Evolutionary conservation across 1,284 basidiomycete genomes (phyloP).

Genomic region (Coniferiporia sulphurascens): DNA sequence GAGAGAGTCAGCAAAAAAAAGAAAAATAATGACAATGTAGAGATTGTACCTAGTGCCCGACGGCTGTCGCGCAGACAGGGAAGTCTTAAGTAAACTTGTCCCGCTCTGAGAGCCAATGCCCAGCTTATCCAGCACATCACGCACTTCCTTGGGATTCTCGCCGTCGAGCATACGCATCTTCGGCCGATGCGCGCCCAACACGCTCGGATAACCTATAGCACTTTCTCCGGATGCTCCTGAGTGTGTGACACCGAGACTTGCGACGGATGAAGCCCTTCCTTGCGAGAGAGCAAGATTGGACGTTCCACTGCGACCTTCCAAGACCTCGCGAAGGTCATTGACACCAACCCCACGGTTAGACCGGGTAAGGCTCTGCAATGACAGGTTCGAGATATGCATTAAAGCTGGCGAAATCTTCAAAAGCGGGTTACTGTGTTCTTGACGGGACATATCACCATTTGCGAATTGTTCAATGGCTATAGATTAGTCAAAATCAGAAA

Average conservation of each 20-base stretch:
- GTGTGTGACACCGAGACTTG: slow-evolving; percentile 62
- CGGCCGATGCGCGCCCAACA: slow-evolving; percentile 41
- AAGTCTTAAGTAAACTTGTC: slow-evolving; percentile 56
- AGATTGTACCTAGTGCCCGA: slow-evolving; percentile 33
- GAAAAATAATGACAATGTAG: background rate
- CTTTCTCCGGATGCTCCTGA: slow-evolving; percentile 34
- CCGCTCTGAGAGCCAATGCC: slow-evolving; percentile 70
- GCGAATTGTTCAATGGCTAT: slow-evolving; percentile 58
- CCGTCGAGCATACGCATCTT: slow-evolving; percentile 42
- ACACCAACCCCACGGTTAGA: slow-evolving; percentile 78
- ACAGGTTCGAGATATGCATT: slow-evolving; percentile 86
- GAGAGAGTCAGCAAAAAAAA: background rate
- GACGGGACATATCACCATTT: slow-evolving; percentile 52
- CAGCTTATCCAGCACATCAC: slow-evolving; percentile 70
- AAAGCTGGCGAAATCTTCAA: slow-evolving; percentile 76
- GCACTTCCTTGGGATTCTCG: slow-evolving; percentile 62
- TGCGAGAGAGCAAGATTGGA: slow-evolving; percentile 60
- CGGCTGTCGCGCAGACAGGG: slow-evolving; percentile 50
- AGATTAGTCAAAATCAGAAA: background rate
- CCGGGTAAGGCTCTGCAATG: slow-evolving; percentile 72
- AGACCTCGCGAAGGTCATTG: slow-evolving; percentile 77
- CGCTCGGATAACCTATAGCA: slow-evolving; percentile 17
- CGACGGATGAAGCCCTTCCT: slow-evolving; percentile 59
- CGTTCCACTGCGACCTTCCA: slow-evolving; percentile 76
- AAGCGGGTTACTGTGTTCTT: slow-evolving; percentile 64